Conservation (phyloP, 225 moss, liverwort and hornwort species). For the Marchantia paleacea region DNA sequence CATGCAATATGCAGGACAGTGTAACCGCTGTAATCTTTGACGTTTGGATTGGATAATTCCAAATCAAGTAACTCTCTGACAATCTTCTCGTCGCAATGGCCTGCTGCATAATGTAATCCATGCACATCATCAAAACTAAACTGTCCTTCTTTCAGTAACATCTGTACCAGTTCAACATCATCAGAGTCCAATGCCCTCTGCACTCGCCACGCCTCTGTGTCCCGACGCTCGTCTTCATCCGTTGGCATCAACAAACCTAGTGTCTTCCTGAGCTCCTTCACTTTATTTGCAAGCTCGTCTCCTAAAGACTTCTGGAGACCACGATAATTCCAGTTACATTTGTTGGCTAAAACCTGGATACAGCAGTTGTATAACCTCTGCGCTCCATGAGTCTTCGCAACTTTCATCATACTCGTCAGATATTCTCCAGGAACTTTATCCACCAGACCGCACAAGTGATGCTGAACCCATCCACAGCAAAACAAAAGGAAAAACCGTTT, state of each 20-base stretch:
- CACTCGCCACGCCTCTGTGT: slow-evolving; percentile 42
- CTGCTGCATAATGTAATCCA: slow-evolving; percentile 87
- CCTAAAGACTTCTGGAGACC: slow-evolving; percentile 43
- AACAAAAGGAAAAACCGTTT: too few species aligned
- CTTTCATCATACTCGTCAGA: slow-evolving; percentile 34
- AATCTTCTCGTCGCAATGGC: slow-evolving; percentile 82
- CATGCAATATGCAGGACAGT: slow-evolving; percentile 84
- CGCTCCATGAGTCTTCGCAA: slow-evolving; percentile 40
- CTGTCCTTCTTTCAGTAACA: slow-evolving; percentile 69
- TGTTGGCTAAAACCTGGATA: slow-evolving; percentile 36
- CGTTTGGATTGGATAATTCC: slow-evolving; percentile 53
- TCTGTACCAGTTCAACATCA: slow-evolving; percentile 76
- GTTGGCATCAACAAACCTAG: slow-evolving; percentile 37
- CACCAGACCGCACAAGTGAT: slow-evolving; percentile 33
- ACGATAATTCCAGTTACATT: slow-evolving; percentile 36
- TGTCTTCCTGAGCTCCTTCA: slow-evolving; percentile 25
- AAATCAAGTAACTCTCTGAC: slow-evolving; percentile 70
- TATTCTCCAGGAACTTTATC: slow-evolving; percentile 44
- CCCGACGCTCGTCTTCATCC: slow-evolving; percentile 28
- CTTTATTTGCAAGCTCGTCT: slow-evolving; percentile 33
- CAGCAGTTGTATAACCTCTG: slow-evolving; percentile 22
- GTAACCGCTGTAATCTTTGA: slow-evolving; percentile 53
- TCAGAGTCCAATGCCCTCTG: slow-evolving; percentile 84
- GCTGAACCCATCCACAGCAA: slow-evolving; percentile 21
- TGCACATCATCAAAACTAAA: slow-evolving; percentile 62